Evolutionary conservation across 768 basidiomycete genomes (phyloP).

Genomic region (Suillus tomentosus): DNA sequence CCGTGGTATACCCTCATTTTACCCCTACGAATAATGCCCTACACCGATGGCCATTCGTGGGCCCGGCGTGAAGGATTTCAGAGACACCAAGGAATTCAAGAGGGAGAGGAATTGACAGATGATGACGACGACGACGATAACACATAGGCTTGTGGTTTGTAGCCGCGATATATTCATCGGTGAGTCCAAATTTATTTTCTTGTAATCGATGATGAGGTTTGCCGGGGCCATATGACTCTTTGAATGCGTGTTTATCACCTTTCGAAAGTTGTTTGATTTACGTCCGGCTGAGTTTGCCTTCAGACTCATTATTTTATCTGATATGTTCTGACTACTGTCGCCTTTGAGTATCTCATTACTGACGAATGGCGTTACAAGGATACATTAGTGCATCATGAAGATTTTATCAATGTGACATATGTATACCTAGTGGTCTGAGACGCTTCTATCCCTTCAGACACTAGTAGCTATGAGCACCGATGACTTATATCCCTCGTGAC

Average conservation of each 20-base stretch:
- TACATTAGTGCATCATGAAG: background rate
- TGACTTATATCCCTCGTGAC: background rate
- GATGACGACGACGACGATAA: constrained; percentile 62
- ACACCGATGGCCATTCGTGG: constrained; percentile 85
- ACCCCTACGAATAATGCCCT: constrained; percentile 77
- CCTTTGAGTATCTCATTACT: background rate
- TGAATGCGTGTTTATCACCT: constrained; percentile 32
- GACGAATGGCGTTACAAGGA: background rate
- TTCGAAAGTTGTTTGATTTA: constrained; percentile 61
- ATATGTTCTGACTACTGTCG: background rate
- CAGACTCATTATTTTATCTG: constrained; percentile 5
- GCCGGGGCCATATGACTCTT: constrained; percentile 91
- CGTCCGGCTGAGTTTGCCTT: constrained; percentile 49
- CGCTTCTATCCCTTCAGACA: background rate
- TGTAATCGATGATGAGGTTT: constrained; percentile 47
- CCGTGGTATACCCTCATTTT: constrained; percentile 78
- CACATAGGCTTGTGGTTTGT: constrained; percentile 16
- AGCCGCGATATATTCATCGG: constrained; percentile 1
- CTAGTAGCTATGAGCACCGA: constrained; percentile 1
- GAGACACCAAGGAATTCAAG: constrained; percentile 60
- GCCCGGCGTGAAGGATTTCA: constrained; percentile 67
- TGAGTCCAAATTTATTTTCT: constrained; percentile 16
- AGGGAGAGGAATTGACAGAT: constrained; percentile 87
- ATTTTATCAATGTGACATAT: background rate
- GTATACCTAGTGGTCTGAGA: too few relatives aligned